Percentiles rank a stretch among this genome's conserved stretches.
These are phyloP conservation scores for Trichoderma breve DNA, from an alignment of 2,329 filamentous ascomycete genomes.

Conservation along the genomic window DNA sequence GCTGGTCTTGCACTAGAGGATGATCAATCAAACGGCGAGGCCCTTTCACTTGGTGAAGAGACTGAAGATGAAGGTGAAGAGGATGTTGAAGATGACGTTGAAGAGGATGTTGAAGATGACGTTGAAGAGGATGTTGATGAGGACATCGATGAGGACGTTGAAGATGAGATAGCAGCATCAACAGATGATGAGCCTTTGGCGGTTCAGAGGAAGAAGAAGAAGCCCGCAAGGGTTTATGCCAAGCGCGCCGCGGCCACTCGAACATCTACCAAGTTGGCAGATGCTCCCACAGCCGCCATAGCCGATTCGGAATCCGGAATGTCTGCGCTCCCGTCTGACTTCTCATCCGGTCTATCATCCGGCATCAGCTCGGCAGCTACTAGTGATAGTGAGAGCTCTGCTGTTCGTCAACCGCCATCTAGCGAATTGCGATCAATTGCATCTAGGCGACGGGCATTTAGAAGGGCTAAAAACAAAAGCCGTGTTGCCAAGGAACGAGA, in stretches of 20 bases:
- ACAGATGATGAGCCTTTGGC: slow-evolving; percentile 33
- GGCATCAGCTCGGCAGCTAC: slow-evolving; percentile 17
- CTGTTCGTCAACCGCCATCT: background rate
- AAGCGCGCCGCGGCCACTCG: background rate
- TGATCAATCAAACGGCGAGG: slow-evolving; percentile 20
- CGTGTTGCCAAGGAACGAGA: slow-evolving; percentile 51
- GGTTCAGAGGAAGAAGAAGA: slow-evolving; percentile 22
- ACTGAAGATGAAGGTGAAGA: slow-evolving; percentile 17
- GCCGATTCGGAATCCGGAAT: background rate
- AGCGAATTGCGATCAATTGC: background rate
- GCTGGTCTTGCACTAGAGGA: slow-evolving; percentile 25
- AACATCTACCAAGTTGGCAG: background rate
- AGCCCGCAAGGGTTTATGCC: background rate
- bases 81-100: slow-evolving; percentile 12
- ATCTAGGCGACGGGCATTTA: slow-evolving; percentile 36
- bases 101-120: slow-evolving; percentile 17
- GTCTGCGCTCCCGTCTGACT: background rate
- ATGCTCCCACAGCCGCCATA: background rate
- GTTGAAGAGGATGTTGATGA: slow-evolving; percentile 10
- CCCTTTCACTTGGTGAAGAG: background rate
- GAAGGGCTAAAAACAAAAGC: slow-evolving; percentile 27
- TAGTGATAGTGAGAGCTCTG: slow-evolving; percentile 28
- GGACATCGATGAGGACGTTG: slow-evolving; percentile 8
- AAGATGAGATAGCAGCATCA: slow-evolving; percentile 17
- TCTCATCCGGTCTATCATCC: background rate